Evolutionary conservation across 371 early-diverging fungal genomes (phyloP).

Genomic region (Mucor irregularis): DNA sequence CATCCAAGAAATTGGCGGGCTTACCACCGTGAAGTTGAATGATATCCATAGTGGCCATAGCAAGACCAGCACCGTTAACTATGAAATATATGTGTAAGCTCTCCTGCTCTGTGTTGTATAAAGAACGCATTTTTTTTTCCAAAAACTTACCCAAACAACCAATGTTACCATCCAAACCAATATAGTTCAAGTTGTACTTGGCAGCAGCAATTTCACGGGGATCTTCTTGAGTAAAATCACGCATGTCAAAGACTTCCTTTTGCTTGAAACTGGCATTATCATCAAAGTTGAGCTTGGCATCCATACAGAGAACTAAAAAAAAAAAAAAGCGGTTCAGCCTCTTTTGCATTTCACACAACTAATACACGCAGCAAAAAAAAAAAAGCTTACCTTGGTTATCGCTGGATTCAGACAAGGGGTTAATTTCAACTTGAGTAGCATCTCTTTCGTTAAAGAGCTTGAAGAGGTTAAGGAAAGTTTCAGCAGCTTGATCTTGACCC

Average conservation of each 20-base stretch:
- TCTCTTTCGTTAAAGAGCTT: conserved; percentile 96
- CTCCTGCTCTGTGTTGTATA: neutral
- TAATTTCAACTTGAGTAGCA: conserved; percentile 97
- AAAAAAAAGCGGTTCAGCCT: neutral
- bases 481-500: conserved; percentile 84
- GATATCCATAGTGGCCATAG: conserved; percentile 99
- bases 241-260: conserved; percentile 82
- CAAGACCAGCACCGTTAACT: conserved; percentile 98
- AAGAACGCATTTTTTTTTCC: neutral
- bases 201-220: conserved; percentile 96
- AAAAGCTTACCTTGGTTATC: conserved; percentile 75
- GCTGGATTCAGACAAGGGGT: conserved; percentile 93
- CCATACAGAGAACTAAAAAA: conserved; percentile 52
- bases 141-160: conserved; percentile 59
- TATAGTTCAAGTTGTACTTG: conserved; percentile 97
- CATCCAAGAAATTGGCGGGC: conserved; percentile 99
- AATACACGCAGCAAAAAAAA: too few relatives aligned
- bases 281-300: conserved; percentile 89
- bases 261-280: conserved; percentile 99
- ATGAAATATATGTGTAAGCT: neutral
- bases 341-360: neutral
- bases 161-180: conserved; percentile 94
- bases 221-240: conserved; percentile 96
- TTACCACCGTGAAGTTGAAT: conserved; percentile 98
- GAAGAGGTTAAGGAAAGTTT: conserved; percentile 91